phyloP scores from a whole-genome alignment of 2,329 filamentous ascomycete genomes.

The Chrysoporthe puriensis region DNA sequence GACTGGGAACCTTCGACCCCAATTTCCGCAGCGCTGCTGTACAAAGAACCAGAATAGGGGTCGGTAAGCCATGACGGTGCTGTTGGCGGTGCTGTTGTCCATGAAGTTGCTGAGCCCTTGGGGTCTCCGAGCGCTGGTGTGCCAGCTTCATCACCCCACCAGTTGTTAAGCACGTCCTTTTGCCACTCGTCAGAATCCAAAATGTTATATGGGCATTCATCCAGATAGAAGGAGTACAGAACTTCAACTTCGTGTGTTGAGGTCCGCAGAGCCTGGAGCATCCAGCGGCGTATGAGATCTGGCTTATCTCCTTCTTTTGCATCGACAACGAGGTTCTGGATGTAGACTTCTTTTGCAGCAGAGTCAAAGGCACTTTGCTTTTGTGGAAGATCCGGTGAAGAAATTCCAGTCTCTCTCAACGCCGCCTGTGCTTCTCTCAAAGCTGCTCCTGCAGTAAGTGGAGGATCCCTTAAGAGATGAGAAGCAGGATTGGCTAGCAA shows the following conservation, averaged over 20 bases:
- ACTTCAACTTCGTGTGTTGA: conserved; percentile 50
- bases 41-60: background rate
- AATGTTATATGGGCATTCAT: conserved; percentile 35
- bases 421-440: conserved; percentile 44
- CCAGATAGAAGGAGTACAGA: conserved; percentile 44
- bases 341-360: conserved; percentile 53
- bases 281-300: conserved; percentile 56
- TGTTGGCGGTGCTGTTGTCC: background rate
- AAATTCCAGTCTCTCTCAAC: conserved; percentile 32
- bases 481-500: conserved; percentile 52
- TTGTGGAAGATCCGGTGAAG: conserved; percentile 34
- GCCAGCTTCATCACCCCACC: conserved; percentile 43
- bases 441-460: conserved; percentile 46
- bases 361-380: conserved; percentile 42
- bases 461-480: conserved; percentile 45
- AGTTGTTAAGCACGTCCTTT: conserved; percentile 45
- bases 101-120: background rate
- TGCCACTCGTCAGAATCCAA: conserved; percentile 46
- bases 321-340: conserved; percentile 47
- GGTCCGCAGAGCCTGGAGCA: conserved; percentile 54
- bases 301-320: conserved; percentile 42
- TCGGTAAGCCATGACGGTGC: conserved; percentile 2
- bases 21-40: background rate
- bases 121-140: conserved; percentile 31
- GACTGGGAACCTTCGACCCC: background rate